A percentile compares a stretch with the other conserved stretches of the same genome.
These are phyloP conservation scores for Daldinia sp. DNA, from an alignment of 2,329 filamentous ascomycete genomes.

Conservation along the genomic window DNA sequence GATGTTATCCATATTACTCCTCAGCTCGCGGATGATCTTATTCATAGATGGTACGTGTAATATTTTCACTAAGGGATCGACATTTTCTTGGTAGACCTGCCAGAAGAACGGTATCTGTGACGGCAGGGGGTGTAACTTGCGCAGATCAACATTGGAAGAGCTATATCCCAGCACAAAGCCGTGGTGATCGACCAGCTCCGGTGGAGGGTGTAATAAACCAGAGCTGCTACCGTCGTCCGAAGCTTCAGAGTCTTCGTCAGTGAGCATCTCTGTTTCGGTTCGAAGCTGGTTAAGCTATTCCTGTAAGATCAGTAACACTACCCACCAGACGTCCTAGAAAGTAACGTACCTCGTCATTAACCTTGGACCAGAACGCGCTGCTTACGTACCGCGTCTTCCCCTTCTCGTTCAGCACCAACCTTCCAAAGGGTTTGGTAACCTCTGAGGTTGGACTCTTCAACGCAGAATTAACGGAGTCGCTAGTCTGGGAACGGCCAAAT, in stretches of 20 bases:
- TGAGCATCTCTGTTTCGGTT: slow-evolving; percentile 62
- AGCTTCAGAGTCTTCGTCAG: slow-evolving; percentile 68
- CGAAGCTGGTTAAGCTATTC: slow-evolving; percentile 55
- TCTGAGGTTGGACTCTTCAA: slow-evolving; percentile 51
- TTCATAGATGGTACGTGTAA: slow-evolving; percentile 77
- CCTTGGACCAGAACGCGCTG: slow-evolving; percentile 80
- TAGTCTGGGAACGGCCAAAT: slow-evolving; percentile 40
- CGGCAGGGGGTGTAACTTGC: slow-evolving; percentile 72
- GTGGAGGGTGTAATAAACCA: slow-evolving; percentile 54
- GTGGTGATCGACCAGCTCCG: slow-evolving; percentile 67
- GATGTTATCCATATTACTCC: slow-evolving; percentile 69
- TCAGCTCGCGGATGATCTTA: slow-evolving; percentile 70
- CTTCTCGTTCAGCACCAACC: slow-evolving; percentile 76
- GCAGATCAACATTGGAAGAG: slow-evolving; percentile 76
- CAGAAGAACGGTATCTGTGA: slow-evolving; percentile 76
- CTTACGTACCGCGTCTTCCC: slow-evolving; percentile 79
- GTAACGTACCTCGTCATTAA: slow-evolving; percentile 75
- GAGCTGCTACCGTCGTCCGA: slow-evolving; percentile 70
- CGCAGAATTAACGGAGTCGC: slow-evolving; percentile 43
- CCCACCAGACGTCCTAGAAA: not conserved
- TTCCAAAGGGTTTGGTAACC: slow-evolving; percentile 69
- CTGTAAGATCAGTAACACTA: not conserved
- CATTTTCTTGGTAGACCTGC: slow-evolving; percentile 78
- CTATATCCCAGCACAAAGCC: slow-evolving; percentile 80
- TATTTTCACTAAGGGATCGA: slow-evolving; percentile 78